A percentile compares a stretch with the other conserved stretches of the same genome.
These are phyloP conservation scores for Thermothelomyces thermophilus DNA, from an alignment of 2,329 filamentous ascomycete species.

Conservation along the genomic window DNA sequence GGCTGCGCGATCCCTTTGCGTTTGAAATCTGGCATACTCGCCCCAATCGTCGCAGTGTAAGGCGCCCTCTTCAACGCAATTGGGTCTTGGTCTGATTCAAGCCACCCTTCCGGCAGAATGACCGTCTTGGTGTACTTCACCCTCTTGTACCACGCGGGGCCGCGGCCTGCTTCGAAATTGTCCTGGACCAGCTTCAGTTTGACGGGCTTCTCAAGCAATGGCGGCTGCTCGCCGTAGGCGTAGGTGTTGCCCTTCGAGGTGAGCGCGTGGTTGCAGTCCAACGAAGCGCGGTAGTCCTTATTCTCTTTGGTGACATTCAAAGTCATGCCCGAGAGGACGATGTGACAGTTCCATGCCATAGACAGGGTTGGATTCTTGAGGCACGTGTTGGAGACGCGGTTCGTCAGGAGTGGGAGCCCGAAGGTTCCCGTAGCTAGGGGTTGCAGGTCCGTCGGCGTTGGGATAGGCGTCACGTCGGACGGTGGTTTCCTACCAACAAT, in stretches of 20 bases:
- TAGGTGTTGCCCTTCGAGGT: conserved; percentile 35
- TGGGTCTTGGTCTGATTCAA: conserved; percentile 7
- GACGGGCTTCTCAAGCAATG: conserved; percentile 35
- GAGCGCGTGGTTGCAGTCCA: conserved; percentile 34
- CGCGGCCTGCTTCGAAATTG: conserved; percentile 39
- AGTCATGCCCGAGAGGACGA: conserved; percentile 36
- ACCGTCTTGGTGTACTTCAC: conserved; percentile 51
- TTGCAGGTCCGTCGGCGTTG: conserved; percentile 45
- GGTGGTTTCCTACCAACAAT: conserved; percentile 19
- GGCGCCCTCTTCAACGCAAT: conserved; percentile 5
- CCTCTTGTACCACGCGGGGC: conserved; percentile 48
- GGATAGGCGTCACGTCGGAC: conserved; percentile 44
- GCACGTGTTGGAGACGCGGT: conserved; percentile 47
- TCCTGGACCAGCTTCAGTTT: conserved; percentile 46
- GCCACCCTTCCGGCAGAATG: conserved; percentile 38
- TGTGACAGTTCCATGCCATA: conserved; percentile 58
- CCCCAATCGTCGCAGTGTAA: neutral
- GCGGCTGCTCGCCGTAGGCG: conserved; percentile 50
- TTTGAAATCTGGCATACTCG: conserved; percentile 28
- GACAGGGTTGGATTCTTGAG: conserved; percentile 48
- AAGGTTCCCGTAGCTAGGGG: conserved; percentile 50
- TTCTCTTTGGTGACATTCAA: conserved; percentile 35
- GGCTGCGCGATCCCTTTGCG: conserved; percentile 35
- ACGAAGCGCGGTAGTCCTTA: conserved; percentile 36
- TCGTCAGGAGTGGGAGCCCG: conserved; percentile 46